A percentile compares a stretch with the other conserved stretches of the same genome.
Conservation (phyloP, 2,329 filamentous ascomycete genomes). For the Talaromyces sp. region DNA sequence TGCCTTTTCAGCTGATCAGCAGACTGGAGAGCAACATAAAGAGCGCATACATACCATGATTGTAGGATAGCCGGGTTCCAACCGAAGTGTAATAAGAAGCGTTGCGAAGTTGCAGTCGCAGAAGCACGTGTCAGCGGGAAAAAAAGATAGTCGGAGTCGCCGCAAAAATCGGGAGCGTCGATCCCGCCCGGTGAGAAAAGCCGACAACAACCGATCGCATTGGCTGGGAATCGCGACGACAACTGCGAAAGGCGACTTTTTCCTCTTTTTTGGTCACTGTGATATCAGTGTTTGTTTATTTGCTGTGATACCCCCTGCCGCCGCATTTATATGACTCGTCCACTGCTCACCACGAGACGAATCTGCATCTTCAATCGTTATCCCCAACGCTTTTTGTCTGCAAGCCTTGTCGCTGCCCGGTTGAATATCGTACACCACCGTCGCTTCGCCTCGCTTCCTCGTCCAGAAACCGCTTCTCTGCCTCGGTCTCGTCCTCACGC, state of each 20-base stretch:
- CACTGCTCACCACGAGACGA: not conserved
- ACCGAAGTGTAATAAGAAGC: not conserved
- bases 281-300: not conserved
- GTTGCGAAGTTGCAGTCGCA: not conserved
- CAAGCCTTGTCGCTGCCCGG: not conserved
- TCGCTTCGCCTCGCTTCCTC: not conserved
- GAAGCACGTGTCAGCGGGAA: not conserved
- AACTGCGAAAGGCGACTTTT: not conserved
- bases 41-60: not conserved
- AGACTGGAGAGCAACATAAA: not conserved
- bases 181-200: not conserved
- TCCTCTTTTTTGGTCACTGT: not conserved
- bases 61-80: not conserved
- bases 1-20: constrained; percentile 4
- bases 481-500: not conserved
- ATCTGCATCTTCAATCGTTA: not conserved
- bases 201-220: not conserved
- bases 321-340: not conserved
- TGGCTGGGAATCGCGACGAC: not conserved
- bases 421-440: not conserved
- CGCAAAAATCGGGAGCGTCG: not conserved
- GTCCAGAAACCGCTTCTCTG: not conserved
- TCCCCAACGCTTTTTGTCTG: not conserved
- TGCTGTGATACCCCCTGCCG: not conserved
- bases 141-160: not conserved